These are phyloP conservation scores for Ophiosphaerella korrae DNA, from an alignment of 2,329 filamentous ascomycete genomes.

Conservation along the genomic window DNA sequence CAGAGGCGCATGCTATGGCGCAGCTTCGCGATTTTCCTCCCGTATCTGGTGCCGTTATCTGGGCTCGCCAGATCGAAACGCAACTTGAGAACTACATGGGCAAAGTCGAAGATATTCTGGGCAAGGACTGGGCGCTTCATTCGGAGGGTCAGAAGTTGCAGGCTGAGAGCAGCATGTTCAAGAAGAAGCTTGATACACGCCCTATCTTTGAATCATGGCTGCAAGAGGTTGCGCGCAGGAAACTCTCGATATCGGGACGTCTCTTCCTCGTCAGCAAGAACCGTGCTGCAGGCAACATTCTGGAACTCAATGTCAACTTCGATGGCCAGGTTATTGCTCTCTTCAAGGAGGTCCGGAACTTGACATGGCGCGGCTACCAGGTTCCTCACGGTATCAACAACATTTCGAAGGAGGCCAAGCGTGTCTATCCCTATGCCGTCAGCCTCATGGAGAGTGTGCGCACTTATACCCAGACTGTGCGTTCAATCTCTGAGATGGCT, in stretches of 20 bases:
- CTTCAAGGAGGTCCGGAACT: slow-evolving; percentile 97
- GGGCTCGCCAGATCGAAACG: slow-evolving; percentile 94
- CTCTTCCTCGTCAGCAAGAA: slow-evolving; percentile 90
- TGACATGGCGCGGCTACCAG: slow-evolving; percentile 92
- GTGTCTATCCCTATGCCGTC: slow-evolving; percentile 96
- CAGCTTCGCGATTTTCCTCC: slow-evolving; percentile 94
- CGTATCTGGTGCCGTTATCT: slow-evolving; percentile 95
- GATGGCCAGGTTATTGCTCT: slow-evolving; percentile 95
- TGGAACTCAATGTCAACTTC: slow-evolving; percentile 94
- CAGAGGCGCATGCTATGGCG: slow-evolving; percentile 97
- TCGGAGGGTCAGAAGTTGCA: slow-evolving; percentile 93
- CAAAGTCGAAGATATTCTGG: slow-evolving; percentile 97
- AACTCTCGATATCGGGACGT: slow-evolving; percentile 88
- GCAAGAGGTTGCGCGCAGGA: slow-evolving; percentile 82
- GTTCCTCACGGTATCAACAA: slow-evolving; percentile 94
- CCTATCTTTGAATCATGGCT: slow-evolving; percentile 97
- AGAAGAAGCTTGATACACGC: slow-evolving; percentile 91
- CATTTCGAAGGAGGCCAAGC: slow-evolving; percentile 97
- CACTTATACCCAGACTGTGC: slow-evolving; percentile 85
- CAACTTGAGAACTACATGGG: slow-evolving; percentile 97
- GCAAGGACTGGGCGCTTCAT: slow-evolving; percentile 91
- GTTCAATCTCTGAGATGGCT: slow-evolving; percentile 82
- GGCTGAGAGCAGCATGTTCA: slow-evolving; percentile 89
- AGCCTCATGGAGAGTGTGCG: slow-evolving; percentile 99
- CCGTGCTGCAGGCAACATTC: slow-evolving; percentile 83